These are phyloP conservation scores for Amanita subjunquillea DNA, from an alignment of 768 basidiomycete species.

Conservation along the genomic window DNA sequence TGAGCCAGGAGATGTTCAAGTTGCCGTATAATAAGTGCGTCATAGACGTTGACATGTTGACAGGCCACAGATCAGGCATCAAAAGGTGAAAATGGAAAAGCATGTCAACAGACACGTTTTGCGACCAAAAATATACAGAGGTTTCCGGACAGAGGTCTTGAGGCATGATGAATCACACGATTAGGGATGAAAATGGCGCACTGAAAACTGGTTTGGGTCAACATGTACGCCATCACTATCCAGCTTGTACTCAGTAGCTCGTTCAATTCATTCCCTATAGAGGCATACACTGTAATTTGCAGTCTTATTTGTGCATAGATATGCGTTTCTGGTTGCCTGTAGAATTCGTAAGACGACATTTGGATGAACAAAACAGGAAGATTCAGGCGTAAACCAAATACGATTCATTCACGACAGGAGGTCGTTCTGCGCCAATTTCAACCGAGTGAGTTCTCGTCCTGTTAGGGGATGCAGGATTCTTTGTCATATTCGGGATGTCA, in stretches of 20 bases:
- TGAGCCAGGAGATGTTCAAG: constrained; percentile 32
- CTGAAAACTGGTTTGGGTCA: constrained; percentile 55
- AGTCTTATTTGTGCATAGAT: not conserved
- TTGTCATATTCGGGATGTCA: no score
- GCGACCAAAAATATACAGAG: constrained; percentile 54
- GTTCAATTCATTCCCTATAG: constrained; percentile 49
- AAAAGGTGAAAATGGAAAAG: constrained; percentile 42
- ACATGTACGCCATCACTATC: constrained; percentile 55
- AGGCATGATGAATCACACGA: not conserved
- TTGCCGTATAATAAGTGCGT: constrained; percentile 31
- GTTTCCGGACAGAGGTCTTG: constrained; percentile 55
- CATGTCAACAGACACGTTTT: constrained; percentile 48
- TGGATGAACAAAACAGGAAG: not conserved
- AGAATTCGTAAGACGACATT: not conserved
- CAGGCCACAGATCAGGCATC: constrained; percentile 42
- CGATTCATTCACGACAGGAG: not conserved
- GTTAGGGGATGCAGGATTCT: no score
- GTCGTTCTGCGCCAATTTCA: not conserved
- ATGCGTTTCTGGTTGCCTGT: constrained; percentile 10
- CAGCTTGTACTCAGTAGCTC: constrained; percentile 57
- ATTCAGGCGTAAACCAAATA: not conserved
- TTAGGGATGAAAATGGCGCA: constrained; percentile 13
- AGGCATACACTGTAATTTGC: constrained; percentile 31
- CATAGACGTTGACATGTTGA: constrained; percentile 44
- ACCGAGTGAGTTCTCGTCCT: not conserved